These are phyloP conservation scores for Phialophora verrucosa DNA, from an alignment of 2,329 filamentous ascomycete genomes.

Conservation along the genomic window DNA sequence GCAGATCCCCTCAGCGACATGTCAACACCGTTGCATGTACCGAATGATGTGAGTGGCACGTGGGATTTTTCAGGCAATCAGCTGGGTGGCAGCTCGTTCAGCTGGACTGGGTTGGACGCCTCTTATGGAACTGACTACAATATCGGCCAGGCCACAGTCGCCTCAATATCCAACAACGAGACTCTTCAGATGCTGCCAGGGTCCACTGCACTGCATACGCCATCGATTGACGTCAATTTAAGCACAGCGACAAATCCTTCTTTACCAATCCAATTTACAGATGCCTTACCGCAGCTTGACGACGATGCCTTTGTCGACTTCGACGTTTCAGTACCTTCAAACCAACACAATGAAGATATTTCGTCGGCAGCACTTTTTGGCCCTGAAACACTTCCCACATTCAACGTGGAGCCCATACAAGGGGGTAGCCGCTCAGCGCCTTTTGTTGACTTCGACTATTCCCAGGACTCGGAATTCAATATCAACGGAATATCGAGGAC, in stretches of 20 bases:
- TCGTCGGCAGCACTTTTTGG: neutral
- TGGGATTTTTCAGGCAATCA: conserved; percentile 34
- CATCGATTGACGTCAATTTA: conserved; percentile 10
- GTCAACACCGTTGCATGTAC: conserved; percentile 24
- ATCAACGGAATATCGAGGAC: conserved; percentile 1
- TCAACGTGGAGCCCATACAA: conserved; percentile 3
- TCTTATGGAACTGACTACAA: conserved; percentile 33
- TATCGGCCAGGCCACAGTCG: conserved; percentile 33
- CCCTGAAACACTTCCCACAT: conserved; percentile 1
- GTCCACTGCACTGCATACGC: conserved; percentile 2
- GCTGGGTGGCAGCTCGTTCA: conserved; percentile 30
- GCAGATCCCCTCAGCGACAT: conserved; percentile 25
- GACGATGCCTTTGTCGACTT: conserved; percentile 16
- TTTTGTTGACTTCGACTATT: neutral
- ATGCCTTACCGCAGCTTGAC: conserved; percentile 11
- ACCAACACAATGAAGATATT: conserved; percentile 7
- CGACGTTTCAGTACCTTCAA: neutral
- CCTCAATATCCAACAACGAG: conserved; percentile 24
- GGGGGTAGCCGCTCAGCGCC: neutral
- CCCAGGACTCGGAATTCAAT: conserved; percentile 4
- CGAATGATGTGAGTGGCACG: conserved; percentile 29
- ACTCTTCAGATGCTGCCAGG: conserved; percentile 9
- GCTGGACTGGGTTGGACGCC: conserved; percentile 33
- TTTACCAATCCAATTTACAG: conserved; percentile 8
- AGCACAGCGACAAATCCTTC: conserved; percentile 1